Evolutionary conservation across 495 filamentous ascomycete genomes (phyloP).

Genomic region (Astrothelium macrocarpum): DNA sequence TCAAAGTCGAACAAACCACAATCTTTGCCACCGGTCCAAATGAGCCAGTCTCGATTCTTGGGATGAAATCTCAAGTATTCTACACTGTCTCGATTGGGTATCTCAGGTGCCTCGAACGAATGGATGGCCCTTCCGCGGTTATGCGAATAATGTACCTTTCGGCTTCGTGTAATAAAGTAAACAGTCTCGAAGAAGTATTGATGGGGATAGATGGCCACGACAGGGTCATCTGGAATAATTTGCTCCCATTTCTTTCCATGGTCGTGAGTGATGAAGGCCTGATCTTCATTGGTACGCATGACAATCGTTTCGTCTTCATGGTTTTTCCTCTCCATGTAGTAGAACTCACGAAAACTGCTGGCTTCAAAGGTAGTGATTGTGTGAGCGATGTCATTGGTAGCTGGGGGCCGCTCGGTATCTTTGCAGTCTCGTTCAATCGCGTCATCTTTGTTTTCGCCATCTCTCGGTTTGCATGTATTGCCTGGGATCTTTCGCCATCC

Average conservation of each 20-base stretch:
- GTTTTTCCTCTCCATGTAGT: conserved; percentile 71
- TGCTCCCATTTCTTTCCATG: conserved; percentile 81
- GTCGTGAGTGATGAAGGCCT: conserved; percentile 63
- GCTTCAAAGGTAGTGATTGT: conserved; percentile 50
- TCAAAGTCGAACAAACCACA: conserved; percentile 34
- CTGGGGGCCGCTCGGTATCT: conserved; percentile 36
- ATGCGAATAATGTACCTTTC: conserved; percentile 65
- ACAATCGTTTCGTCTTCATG: conserved; percentile 75
- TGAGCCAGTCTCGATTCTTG: conserved; percentile 68
- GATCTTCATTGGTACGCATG: conserved; percentile 54
- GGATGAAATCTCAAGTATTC: conserved; percentile 69
- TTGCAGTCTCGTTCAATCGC: conserved; percentile 48
- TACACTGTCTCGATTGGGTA: conserved; percentile 37
- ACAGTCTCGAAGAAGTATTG: conserved; percentile 68
- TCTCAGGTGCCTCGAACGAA: conserved; percentile 51
- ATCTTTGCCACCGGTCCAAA: conserved; percentile 71
- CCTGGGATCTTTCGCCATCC: conserved; percentile 90
- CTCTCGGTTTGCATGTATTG: conserved; percentile 60
- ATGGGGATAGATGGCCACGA: conserved; percentile 63
- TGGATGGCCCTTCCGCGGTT: conserved; percentile 62
- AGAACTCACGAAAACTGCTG: conserved; percentile 48
- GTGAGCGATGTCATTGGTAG: conserved; percentile 52
- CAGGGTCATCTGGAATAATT: conserved; percentile 46
- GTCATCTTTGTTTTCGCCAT: conserved; percentile 47
- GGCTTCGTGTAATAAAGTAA: conserved; percentile 65